phyloP scores from a whole-genome alignment of 768 basidiomycete species.

The Suillus lakei region DNA sequence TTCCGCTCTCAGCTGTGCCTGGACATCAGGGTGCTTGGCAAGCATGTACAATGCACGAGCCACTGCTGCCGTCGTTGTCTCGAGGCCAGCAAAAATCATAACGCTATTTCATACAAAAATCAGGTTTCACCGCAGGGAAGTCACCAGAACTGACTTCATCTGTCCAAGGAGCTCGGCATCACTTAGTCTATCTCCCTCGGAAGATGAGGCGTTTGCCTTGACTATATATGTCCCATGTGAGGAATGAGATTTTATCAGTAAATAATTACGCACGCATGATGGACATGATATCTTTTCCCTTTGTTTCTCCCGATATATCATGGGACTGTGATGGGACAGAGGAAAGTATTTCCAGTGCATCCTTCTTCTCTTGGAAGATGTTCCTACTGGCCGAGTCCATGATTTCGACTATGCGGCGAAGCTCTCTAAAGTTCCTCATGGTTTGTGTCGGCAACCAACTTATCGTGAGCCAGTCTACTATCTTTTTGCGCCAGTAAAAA shows the following conservation, averaged over 20 bases:
- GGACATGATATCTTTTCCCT: slow-evolving; percentile 31
- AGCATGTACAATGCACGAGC: slow-evolving; percentile 41
- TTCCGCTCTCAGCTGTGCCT: slow-evolving; percentile 44
- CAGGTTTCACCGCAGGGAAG: neutral
- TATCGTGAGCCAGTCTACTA: slow-evolving; percentile 25
- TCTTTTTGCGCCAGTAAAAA: slow-evolving; percentile 16
- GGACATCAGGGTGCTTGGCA: slow-evolving; percentile 40
- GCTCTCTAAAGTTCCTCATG: slow-evolving; percentile 1
- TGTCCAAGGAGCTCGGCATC: slow-evolving; percentile 20
- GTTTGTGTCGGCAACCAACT: slow-evolving; percentile 4
- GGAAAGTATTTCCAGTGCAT: neutral
- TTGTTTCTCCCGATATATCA: slow-evolving; percentile 1
- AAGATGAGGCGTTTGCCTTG: slow-evolving; percentile 25
- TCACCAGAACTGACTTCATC: slow-evolving; percentile 21
- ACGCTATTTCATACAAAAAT: slow-evolving; percentile 9
- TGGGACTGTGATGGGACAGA: neutral
- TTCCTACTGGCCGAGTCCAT: slow-evolving; percentile 17
- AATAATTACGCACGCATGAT: slow-evolving; percentile 29
- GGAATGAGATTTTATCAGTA: neutral
- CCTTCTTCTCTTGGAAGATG: slow-evolving; percentile 26
- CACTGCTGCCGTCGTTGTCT: slow-evolving; percentile 48
- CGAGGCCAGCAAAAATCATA: slow-evolving; percentile 47
- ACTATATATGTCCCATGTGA: slow-evolving; percentile 17
- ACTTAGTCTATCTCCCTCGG: slow-evolving; percentile 30
- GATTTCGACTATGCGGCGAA: slow-evolving; percentile 17